Base-by-base conservation (phyloP, 2,329 filamentous ascomycete species). In the Colletotrichum sp. region DNA sequence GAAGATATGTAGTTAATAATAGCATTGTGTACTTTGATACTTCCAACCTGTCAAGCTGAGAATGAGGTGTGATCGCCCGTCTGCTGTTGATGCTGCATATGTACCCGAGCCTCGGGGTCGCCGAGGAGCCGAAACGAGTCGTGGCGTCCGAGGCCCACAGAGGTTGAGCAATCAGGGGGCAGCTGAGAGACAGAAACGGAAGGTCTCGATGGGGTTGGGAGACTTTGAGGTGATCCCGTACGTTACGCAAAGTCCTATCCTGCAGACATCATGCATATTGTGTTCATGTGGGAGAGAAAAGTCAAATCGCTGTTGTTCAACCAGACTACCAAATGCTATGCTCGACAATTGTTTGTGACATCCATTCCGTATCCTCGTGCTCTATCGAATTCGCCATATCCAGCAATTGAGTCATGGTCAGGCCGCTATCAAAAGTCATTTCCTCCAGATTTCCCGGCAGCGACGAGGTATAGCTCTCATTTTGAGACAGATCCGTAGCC, bases 381-480 rank as follows among this genome's bases (percentile, higher is more conserved):
- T 87, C 88, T 71, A 89, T 88, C 15, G 87, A 88, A 62, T 89
- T 86, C 0, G 87, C 87, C 75, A 89, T 84, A 5, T 87, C 87
- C 77, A 89, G 84, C 52, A 89, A 87, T 67, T 89, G 86, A 3
- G 84, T 86, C 3, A 86, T 85, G 1, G 86, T 88, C 15, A 89
- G 79, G 44, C 85, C 85, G 21, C 84, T 81, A 24, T 83, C 83
- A 39, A 81, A 79, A 18, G 34, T 75, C 78, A 3, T 79, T 3
- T 80, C 81, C 4, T 82, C 81, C 67, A 80, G 70, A 4, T 67
- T 74, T 0, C 78, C 52, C 9, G 67, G 39, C 3, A 77, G 49
- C 2, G 71, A 13, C 76, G 72, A 52, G 76, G 69, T 2, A 77
- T 78, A 28, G 71, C 71, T 71, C 79, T 79, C 3, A 12, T 73